A percentile compares a stretch with the other conserved stretches of the same genome.
These are phyloP conservation scores for Crithidia sp. DNA, from an alignment of 208 protist genomes.

Conservation along the genomic window DNA sequence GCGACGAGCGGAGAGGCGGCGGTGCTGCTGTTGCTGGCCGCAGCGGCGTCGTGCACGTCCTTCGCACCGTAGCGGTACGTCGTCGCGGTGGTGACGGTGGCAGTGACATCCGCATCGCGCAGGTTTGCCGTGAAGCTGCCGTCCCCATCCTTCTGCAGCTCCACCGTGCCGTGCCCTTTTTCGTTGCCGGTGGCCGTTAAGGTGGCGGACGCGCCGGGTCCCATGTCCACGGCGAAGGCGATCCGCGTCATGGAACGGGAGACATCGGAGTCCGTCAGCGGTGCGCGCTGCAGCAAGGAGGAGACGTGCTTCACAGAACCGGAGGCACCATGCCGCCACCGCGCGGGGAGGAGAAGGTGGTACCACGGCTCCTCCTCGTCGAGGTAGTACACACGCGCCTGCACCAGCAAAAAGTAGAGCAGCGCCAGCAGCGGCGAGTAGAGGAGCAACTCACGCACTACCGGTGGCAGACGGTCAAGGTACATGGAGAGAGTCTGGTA, in stretches of 20 bases:
- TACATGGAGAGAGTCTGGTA: slow-evolving; percentile 53
- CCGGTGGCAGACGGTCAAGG: slow-evolving; percentile 50
- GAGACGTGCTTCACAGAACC: not conserved
- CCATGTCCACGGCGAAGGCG: not conserved
- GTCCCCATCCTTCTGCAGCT: no score
- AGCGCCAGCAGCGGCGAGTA: slow-evolving; percentile 58
- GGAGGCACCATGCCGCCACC: slow-evolving; percentile 10
- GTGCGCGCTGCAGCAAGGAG: slow-evolving; percentile 27
- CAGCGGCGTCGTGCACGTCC: slow-evolving; percentile 14
- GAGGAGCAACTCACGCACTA: slow-evolving; percentile 53
- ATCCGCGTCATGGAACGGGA: not conserved
- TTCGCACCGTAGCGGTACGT: slow-evolving; percentile 11
- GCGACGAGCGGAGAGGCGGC: slow-evolving; percentile 34
- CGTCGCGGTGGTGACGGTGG: not conserved
- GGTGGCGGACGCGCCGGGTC: no score
- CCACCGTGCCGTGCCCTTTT: no score
- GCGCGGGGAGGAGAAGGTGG: slow-evolving; percentile 7
- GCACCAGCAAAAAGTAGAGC: slow-evolving; percentile 48
- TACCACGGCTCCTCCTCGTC: slow-evolving; percentile 43
- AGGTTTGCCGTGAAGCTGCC: no score
- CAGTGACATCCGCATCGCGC: not conserved
- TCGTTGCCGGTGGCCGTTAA: not conserved
- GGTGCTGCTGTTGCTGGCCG: not conserved
- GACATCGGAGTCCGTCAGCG: not conserved
- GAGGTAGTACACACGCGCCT: slow-evolving; percentile 61